Evolutionary conservation across 2,329 filamentous ascomycete species (phyloP), one percentile per base, ranked within the genome.

Genomic region (Ceratocystiopsis sp.): DNA sequence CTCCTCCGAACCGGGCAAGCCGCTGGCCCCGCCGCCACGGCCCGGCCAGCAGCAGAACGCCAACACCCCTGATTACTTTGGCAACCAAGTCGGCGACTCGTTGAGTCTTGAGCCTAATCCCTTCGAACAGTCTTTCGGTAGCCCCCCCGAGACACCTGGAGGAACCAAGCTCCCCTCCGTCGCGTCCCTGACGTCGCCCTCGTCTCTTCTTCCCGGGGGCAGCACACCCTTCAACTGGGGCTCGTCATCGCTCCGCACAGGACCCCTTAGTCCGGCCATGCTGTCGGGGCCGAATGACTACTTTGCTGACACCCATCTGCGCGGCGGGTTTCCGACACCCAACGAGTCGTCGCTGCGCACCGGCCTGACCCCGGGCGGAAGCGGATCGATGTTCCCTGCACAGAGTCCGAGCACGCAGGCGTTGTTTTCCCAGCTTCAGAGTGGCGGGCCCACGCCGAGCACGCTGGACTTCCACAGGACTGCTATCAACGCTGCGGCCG

Each of bases 181-280:
- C 52, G 86, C 86, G 39, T 75, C 86, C 49, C 72, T 98, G 54
- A 93, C 91, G 19, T 96, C 91, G 39, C 89, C 91, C 8, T 85
- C 85, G 38, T 77, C 85, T 18, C 73, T 93, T 17, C 64, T 85
- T 32, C 79, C 80, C 39, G 84, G 82, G 50, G 73, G 74, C 54
- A 84, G 76, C 50, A 82, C 75, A 34, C 73, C 78, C 18, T 83
- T 82, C 56, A 78, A 81, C 61, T 95, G 87, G 86, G 72, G 72
- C 52, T 74, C 75, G 51, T 80, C 86, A 53, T 94, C 86, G 38
- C 67, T 98, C 55, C 80, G 91, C 51, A 87, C 86, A 47, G 91
- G 91, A 53, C 91, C 91, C 37, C 64, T 98, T 52, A 96, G 91
- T 61, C 91, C 91, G 65, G 91, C 89, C 50, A 96, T 98, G 87